phyloP scores from a whole-genome alignment of 371 early-diverging fungal species.

The Actinomortierella wolfii region DNA sequence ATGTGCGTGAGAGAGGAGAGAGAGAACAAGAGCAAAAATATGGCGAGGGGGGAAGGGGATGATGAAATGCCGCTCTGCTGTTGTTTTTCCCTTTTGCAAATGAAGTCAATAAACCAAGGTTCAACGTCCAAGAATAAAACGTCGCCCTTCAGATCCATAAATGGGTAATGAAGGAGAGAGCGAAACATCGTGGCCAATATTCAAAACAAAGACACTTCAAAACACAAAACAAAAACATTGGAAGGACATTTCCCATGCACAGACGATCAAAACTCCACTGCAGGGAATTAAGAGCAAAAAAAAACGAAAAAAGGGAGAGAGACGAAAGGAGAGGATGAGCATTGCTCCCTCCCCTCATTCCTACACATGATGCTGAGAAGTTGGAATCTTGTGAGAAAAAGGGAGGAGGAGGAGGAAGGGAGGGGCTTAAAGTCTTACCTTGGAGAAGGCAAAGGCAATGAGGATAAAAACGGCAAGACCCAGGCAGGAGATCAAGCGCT shows the following conservation, averaged over 20 bases:
- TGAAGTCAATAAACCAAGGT: no score
- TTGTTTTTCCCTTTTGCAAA: no score
- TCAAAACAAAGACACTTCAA: no score
- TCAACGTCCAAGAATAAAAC: background rate
- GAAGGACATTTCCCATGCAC: no score
- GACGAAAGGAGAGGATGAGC: slow-evolving; percentile 14
- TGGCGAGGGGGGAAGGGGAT: background rate
- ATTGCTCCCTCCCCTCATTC: background rate
- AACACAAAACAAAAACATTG: no score
- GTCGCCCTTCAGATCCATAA: background rate
- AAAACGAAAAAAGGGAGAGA: slow-evolving; percentile 3
- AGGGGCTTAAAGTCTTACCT: slow-evolving; percentile 38
- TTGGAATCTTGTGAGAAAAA: background rate
- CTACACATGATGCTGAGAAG: background rate
- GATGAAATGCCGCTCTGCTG: no score
- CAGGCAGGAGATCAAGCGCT: slow-evolving; percentile 76
- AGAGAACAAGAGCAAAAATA: background rate
- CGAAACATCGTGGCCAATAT: no score
- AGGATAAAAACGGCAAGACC: slow-evolving; percentile 72
- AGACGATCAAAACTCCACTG: no score
- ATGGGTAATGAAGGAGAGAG: background rate
- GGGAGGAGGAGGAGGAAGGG: background rate
- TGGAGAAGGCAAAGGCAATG: slow-evolving; percentile 61
- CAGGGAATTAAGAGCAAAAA: no score
- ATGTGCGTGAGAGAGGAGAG: background rate